These are phyloP conservation scores for Ilex paraguariensis DNA, from an alignment of 305 asterid species.

Conservation along the genomic window DNA sequence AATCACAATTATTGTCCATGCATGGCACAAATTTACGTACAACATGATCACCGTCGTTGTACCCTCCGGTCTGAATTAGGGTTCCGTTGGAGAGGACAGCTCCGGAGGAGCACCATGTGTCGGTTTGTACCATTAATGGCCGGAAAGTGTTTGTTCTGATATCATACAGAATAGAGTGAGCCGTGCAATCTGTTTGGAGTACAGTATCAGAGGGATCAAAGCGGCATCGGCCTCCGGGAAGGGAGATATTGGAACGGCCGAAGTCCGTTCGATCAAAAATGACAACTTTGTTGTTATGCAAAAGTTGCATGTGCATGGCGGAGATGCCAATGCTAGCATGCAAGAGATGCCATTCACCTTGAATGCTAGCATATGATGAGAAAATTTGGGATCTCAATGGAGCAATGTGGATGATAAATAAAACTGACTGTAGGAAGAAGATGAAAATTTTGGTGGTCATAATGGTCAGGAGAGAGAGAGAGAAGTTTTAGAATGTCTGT, in stretches of 20 bases:
- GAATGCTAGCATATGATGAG: slow-evolving; percentile 1
- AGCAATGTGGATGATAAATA: slow-evolving; percentile 14
- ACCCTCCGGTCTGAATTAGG: slow-evolving; percentile 64
- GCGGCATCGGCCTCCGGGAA: slow-evolving; percentile 43
- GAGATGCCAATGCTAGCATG: slow-evolving; percentile 59
- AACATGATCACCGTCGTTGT: slow-evolving; percentile 47
- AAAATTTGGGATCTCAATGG: slow-evolving; percentile 14
- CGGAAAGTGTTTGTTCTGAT: slow-evolving; percentile 24
- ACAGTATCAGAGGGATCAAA: slow-evolving; percentile 25
- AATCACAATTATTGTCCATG: slow-evolving; percentile 34
- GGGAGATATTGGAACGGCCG: slow-evolving; percentile 59
- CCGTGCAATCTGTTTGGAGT: slow-evolving; percentile 46
- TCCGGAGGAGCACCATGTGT: slow-evolving; percentile 81
- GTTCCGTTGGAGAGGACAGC: slow-evolving; percentile 56
- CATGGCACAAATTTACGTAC: slow-evolving; percentile 38
- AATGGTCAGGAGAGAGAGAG: slow-evolving; percentile 9
- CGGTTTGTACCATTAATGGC: slow-evolving; percentile 43
- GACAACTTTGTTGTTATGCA: slow-evolving; percentile 48
- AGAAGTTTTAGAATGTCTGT: slow-evolving; percentile 13
- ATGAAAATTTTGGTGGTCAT: slow-evolving; percentile 10
- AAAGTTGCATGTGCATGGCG: slow-evolving; percentile 74
- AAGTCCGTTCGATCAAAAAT: slow-evolving; percentile 63
- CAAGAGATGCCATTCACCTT: slow-evolving; percentile 53
- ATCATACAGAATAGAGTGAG: slow-evolving; percentile 61
- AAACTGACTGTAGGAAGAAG: slow-evolving; percentile 10